Evolutionary conservation across 2,329 filamentous ascomycete species (phyloP), one percentile per base, ranked within the genome.

Genomic region (Elsinoe arachidis): DNA sequence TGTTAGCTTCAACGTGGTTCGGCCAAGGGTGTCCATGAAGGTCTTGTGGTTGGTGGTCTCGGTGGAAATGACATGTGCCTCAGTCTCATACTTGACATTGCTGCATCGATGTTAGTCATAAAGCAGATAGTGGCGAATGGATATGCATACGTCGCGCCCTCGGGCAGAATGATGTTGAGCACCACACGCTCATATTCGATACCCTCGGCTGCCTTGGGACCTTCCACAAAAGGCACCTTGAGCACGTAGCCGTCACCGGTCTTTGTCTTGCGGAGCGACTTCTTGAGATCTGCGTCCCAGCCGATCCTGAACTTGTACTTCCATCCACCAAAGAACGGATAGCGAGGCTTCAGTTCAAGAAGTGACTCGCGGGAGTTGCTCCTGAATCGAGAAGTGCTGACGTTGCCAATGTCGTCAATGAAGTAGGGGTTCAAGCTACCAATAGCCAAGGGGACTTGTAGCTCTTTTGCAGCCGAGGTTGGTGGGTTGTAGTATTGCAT

Each of bases 281-380:
- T 82, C 66, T 83, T 83, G 26, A 95, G 79, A 63, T 95, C 84
- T 55, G 88, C 85, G 75, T 97, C 95, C 93, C 93, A 99, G 64
- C 93, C 93, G 58, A 97, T 85, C 59, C 87, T 89, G 78, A 97
- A 99, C 63, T 88, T 93, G 74, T 96, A 97, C 73, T 95, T 96
- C 93, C 93, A 99, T 60, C 89, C 90, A 60, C 93, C 93, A 67
- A 96, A 99, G 21, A 99, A 72, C n/a, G 93, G 93, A 72, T 95
- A 99, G 55, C 93, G 84, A 17, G 93, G 93, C 78, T 91, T 93
- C 61, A 96, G 79, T 72, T 96, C 91, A 26, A 99, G 80, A 41
- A 86, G 76, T n/a, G 88, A 86, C 47, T 72, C 70, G 12, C 66
- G 60, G 41, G 80, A 82, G 69, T 83, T 88, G 63, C 79, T 83